Base-by-base conservation (phyloP, 78 protist species). In the Mantamonas sphyraenae region DNA sequence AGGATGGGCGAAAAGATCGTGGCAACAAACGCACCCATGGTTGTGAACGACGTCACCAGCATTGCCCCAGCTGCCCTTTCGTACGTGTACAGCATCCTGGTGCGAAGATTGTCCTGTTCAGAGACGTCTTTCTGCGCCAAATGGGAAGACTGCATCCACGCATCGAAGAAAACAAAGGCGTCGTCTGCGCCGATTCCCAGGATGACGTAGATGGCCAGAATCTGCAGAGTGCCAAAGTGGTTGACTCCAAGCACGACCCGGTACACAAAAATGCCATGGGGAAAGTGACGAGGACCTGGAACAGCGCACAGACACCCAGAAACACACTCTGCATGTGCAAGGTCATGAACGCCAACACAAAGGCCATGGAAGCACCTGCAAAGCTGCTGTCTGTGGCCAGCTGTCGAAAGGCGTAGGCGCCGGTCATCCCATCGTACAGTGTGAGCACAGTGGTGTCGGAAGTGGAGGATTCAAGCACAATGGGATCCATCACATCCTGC, bases 121-220 rank as follows among this genome's bases (percentile, higher is more conserved):
- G n/a, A n/a, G n/a, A n/a, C n/a, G n/a, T n/a, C n/a, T n/a, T n/a
- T n/a, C n/a, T n/a, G n/a, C n/a, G n/a, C n/a, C n/a, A n/a, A n/a
- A n/a, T n/a, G n/a, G n/a, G n/a, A n/a, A 8, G 74, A 22, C 57
- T 76, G 81, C 39, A 7, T 64, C 81, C 81, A 76, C 3, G 70
- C 65, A 31, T 76, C 81, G 38, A 76, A 4, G 62, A 76, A 56
- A 24, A 76, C 42, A 31, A 76, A 76, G 14, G 59, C 9, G 61
- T 76, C 81, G n/a, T 76, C 81, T 7, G 76, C 65, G 28, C 81
- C 81, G 24, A 76, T 68, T 19, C 67, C 81, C 24, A 76, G 38
- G 31, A 76, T 28, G 35, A 76, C n/a, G 61, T 55, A 76, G 42
- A 69, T 14, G 26, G 76, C n/a, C 35, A 80, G 68, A 16, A 55